Evolutionary conservation across 768 basidiomycete genomes (phyloP).

Genomic region (Lactarius deliciosus): DNA sequence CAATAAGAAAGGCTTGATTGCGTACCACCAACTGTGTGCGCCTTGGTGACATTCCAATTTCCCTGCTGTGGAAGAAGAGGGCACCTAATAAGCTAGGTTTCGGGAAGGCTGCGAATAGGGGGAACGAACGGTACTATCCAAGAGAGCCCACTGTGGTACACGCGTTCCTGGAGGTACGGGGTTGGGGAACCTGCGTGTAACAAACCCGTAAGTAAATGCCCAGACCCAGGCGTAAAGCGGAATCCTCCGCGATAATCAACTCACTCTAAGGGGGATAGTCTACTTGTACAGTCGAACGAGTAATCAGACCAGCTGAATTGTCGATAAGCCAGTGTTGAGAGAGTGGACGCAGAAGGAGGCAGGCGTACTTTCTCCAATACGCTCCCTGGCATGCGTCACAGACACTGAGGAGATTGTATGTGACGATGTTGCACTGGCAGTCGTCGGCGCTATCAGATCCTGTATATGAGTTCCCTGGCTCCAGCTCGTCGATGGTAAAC

Average conservation of each 20-base stretch:
- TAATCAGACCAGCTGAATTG: constrained; percentile 7
- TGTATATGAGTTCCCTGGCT: too few relatives aligned
- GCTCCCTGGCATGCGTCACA: constrained; percentile 12
- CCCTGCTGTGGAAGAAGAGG: background rate
- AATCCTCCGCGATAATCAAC: background rate
- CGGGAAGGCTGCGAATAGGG: background rate
- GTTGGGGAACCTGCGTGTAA: constrained; percentile 6
- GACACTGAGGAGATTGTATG: constrained; percentile 23
- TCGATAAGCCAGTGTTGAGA: background rate
- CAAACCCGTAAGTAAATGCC: background rate
- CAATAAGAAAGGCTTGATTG: too few relatives aligned
- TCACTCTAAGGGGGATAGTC: constrained; percentile 12
- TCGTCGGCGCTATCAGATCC: background rate
- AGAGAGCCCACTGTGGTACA: constrained; percentile 7
- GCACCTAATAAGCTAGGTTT: background rate
- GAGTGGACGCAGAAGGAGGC: too few relatives aligned
- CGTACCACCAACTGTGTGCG: background rate
- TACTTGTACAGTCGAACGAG: background rate
- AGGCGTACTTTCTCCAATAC: background rate
- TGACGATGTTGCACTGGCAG: constrained; percentile 21
- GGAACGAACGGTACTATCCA: background rate
- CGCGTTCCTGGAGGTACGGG: background rate
- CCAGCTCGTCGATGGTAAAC: background rate
- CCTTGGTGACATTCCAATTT: background rate
- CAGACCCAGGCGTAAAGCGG: background rate